Conservation (phyloP, 805 yeast species). For the Saccharomycopsis oosterbeekiorum region DNA sequence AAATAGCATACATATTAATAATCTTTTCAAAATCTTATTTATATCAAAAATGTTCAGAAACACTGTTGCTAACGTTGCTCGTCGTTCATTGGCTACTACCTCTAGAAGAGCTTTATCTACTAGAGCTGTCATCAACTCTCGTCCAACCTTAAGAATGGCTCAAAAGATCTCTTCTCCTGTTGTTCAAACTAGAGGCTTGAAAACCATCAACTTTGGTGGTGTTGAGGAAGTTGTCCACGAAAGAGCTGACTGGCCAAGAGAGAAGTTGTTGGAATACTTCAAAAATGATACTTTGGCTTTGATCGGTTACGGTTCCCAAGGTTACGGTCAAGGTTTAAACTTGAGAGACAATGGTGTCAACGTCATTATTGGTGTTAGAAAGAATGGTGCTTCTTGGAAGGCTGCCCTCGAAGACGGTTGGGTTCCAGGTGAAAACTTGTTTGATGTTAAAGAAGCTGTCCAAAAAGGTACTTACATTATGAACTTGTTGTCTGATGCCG, state of each 20-base stretch:
- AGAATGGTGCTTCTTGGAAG: conserved; percentile 99
- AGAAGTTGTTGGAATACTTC: conserved; percentile 91
- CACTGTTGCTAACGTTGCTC: conserved; percentile 34
- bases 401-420: conserved; percentile 99
- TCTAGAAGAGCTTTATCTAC: conserved; percentile 60
- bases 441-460: conserved; percentile 91
- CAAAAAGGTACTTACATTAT: conserved; percentile 84
- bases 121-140: conserved; percentile 34
- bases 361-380: conserved; percentile 96
- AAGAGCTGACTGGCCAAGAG: conserved; percentile 99
- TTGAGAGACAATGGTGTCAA: conserved; percentile 98
- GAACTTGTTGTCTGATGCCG: conserved; percentile 98
- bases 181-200: conserved; percentile 52
- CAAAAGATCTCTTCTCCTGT: conserved; percentile 22
- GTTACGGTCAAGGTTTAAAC: conserved; percentile 99
- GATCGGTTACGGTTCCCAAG: conserved; percentile 99
- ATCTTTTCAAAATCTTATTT: not conserved
- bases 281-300: conserved; percentile 95
- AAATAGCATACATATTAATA: not conserved
- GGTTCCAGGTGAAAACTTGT: conserved; percentile 98
- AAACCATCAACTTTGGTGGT: conserved; percentile 96
- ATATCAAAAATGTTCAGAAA: conserved; percentile 28
- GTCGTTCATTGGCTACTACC: conserved; percentile 32
- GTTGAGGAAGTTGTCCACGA: conserved; percentile 92
- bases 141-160: conserved; percentile 45